Percentiles rank a stretch among this genome's conserved stretches.
These are phyloP conservation scores for Arthrocladium fulminans DNA, from an alignment of 2,329 filamentous ascomycete genomes.

Conservation along the genomic window DNA sequence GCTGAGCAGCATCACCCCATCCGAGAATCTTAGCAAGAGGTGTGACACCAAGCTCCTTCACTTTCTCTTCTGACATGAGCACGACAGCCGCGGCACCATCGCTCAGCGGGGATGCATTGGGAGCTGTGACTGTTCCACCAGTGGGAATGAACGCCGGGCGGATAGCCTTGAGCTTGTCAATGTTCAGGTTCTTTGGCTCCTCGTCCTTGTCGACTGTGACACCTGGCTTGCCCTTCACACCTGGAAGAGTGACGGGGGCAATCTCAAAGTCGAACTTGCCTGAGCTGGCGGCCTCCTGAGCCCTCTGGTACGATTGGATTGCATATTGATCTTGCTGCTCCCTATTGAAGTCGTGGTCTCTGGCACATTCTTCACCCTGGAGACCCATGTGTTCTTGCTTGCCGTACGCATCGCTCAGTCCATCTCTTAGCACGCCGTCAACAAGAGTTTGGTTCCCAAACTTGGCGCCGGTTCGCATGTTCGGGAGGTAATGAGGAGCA, in stretches of 20 bases:
- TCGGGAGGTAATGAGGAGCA: slow-evolving; percentile 87
- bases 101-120: slow-evolving; percentile 92
- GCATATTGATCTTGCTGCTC: slow-evolving; percentile 92
- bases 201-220: slow-evolving; percentile 77
- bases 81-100: slow-evolving; percentile 90
- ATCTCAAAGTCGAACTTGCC: slow-evolving; percentile 82
- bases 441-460: slow-evolving; percentile 85
- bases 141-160: slow-evolving; percentile 73
- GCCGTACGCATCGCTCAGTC: slow-evolving; percentile 81
- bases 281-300: slow-evolving; percentile 71
- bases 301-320: slow-evolving; percentile 89
- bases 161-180: slow-evolving; percentile 73
- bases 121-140: slow-evolving; percentile 78
- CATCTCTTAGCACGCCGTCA: slow-evolving; percentile 89
- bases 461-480: slow-evolving; percentile 77
- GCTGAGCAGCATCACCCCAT: slow-evolving; percentile 89
- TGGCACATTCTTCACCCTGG: slow-evolving; percentile 80
- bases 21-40: slow-evolving; percentile 94
- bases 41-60: slow-evolving; percentile 84
- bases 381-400: slow-evolving; percentile 97
- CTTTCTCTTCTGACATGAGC: slow-evolving; percentile 84
- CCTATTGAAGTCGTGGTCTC: slow-evolving; percentile 70
- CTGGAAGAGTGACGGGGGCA: slow-evolving; percentile 75
- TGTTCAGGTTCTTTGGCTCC: slow-evolving; percentile 85
- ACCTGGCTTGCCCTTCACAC: slow-evolving; percentile 80